These are phyloP conservation scores for Neurospora crassa DNA, from an alignment of 2,329 filamentous ascomycete species.

Conservation along the genomic window DNA sequence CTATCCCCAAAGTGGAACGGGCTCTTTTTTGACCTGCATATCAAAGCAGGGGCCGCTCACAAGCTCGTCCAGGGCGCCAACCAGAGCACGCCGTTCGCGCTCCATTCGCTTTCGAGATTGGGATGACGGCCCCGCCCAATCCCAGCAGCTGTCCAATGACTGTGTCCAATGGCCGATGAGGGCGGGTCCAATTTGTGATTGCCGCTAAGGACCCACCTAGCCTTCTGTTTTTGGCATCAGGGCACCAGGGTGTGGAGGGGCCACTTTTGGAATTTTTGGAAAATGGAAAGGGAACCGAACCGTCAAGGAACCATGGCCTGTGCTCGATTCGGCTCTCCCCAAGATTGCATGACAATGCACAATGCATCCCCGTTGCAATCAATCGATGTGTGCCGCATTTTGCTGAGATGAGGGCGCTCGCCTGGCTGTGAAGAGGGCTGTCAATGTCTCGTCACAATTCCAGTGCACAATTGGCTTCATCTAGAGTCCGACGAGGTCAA, in stretches of 20 bases:
- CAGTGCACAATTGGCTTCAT: not conserved
- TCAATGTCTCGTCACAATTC: not conserved
- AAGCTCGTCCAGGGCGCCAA: not conserved
- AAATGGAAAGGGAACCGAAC: not conserved
- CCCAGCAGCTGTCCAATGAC: not conserved
- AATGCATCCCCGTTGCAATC: not conserved
- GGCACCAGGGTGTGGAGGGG: not conserved
- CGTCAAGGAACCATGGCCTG: not conserved
- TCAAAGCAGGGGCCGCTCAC: not conserved
- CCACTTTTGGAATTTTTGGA: not conserved
- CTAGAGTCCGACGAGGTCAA: not conserved
- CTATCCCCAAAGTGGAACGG: not conserved
- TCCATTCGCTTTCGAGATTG: not conserved
- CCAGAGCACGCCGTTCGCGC: not conserved
- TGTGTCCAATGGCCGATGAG: not conserved
- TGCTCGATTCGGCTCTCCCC: not conserved
- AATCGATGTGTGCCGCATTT: not conserved
- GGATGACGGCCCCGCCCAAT: not conserved
- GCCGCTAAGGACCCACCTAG: not conserved
- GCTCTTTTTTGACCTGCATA: not conserved
- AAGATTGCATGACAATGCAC: not conserved
- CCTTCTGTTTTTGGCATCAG: not conserved
- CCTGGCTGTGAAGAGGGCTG: not conserved
- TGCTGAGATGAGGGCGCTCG: not conserved
- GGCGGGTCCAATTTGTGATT: not conserved